Evolutionary conservation across 2,329 filamentous ascomycete genomes (phyloP).

Genomic region (Aaosphaeria pasadenensis): DNA sequence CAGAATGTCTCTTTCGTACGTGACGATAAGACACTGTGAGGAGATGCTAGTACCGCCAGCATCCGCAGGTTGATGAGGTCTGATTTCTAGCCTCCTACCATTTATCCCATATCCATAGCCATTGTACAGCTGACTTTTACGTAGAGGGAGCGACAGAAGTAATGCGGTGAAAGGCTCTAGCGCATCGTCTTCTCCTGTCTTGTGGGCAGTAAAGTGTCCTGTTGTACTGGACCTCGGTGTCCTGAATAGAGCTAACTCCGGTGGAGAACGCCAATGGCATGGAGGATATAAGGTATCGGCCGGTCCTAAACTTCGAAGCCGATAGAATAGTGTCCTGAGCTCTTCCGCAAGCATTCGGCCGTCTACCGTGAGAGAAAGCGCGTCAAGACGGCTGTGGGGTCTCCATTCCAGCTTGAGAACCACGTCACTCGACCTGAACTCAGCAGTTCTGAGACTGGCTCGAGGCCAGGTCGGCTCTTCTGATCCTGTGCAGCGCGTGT

Average conservation of each 20-base stretch:
- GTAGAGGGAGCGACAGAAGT: constrained; percentile 4
- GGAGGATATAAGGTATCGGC: constrained; percentile 8
- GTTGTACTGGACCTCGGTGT: constrained; percentile 2
- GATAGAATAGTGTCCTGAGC: constrained; percentile 12
- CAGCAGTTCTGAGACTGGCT: constrained; percentile 10
- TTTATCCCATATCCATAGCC: constrained; percentile 6
- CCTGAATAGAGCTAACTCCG: constrained; percentile 13
- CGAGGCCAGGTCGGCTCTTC: constrained; percentile 15
- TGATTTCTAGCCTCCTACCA: constrained; percentile 8
- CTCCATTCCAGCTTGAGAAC: constrained; percentile 16
- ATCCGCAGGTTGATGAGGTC: constrained; percentile 6
- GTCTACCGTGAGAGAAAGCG: constrained; percentile 12
- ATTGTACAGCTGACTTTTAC: constrained; percentile 1
- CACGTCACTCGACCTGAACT: constrained; percentile 3
- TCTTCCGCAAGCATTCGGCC: constrained; percentile 13
- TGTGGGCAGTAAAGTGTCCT: constrained; percentile 9
- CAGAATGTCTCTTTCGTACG: constrained; percentile 14
- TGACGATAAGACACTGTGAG: constrained; percentile 12
- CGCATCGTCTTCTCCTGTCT: constrained; percentile 9
- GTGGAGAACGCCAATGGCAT: constrained; percentile 7
- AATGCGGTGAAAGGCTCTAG: constrained; percentile 7
- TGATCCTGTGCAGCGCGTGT: constrained; percentile 13
- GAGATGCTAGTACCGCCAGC: constrained; percentile 2
- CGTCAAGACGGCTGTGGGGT: constrained; percentile 14
- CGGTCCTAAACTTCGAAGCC: constrained; percentile 10